These are phyloP conservation scores for Pascua guehoae DNA, from an alignment of 1,284 basidiomycete genomes.

Conservation along the genomic window DNA sequence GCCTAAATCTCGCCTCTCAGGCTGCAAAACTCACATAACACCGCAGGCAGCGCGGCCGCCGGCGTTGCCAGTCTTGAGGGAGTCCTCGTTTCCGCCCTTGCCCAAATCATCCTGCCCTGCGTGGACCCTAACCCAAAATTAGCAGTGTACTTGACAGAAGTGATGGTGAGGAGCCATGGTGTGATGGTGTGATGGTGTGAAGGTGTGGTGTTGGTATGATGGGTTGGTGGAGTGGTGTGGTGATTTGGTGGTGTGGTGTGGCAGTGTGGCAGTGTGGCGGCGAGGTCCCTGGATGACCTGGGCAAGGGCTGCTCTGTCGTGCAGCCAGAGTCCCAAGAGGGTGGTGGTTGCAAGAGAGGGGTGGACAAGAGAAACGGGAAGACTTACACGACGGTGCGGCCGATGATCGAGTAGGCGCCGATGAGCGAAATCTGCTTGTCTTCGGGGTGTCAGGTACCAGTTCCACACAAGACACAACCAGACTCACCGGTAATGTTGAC, in stretches of 20 bases:
- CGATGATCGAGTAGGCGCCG: constrained; percentile 65
- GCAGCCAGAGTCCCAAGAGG: no score
- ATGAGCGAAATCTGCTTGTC: constrained; percentile 66
- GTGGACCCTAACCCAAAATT: constrained; percentile 53
- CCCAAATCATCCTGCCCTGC: constrained; percentile 71
- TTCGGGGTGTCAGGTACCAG: constrained; percentile 14
- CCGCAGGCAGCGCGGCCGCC: constrained; percentile 69
- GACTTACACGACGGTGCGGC: constrained; percentile 52
- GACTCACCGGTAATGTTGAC: constrained; percentile 54
- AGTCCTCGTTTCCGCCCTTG: constrained; percentile 62
- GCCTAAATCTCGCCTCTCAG: no score
- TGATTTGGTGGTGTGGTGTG: no score
- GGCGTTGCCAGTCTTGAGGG: constrained; percentile 69
- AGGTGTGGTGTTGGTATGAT: constrained; percentile 54
- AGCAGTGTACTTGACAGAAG: background rate
- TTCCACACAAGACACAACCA: background rate
- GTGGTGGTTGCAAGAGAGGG: no score
- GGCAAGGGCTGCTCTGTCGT: no score
- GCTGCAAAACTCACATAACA: constrained; percentile 55
- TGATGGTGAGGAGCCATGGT: no score
- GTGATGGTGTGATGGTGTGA: background rate
- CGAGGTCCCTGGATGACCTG: no score
- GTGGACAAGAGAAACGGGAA: background rate
- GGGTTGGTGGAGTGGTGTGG: no score
- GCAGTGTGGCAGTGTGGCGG: no score